phyloP scores from a whole-genome alignment of 2,329 filamentous ascomycete species.

The Akanthomyces uredinophilus region DNA sequence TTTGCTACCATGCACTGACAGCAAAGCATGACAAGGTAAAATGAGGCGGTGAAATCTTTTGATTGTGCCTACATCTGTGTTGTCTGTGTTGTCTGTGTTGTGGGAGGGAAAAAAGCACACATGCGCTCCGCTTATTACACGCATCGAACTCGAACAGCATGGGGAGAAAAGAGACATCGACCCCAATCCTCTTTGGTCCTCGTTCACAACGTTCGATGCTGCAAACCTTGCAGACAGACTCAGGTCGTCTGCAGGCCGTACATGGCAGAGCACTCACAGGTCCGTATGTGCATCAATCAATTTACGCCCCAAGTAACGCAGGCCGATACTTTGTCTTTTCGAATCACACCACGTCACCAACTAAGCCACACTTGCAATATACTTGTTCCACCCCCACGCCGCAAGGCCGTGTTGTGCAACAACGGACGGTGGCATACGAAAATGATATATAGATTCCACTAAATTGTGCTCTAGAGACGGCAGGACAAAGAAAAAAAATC shows the following conservation, averaged over 20 bases:
- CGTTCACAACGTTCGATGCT: neutral
- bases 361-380: neutral
- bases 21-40: neutral
- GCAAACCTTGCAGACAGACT: neutral
- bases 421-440: neutral
- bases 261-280: neutral
- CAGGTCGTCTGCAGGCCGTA: neutral
- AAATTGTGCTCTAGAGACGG: neutral
- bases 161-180: slow-evolving; percentile 7
- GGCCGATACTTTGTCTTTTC: neutral
- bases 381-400: neutral
- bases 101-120: neutral
- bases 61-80: neutral
- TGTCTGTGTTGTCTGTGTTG: neutral
- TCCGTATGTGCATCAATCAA: slow-evolving; percentile 1
- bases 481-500: neutral
- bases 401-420: neutral
- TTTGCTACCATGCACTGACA: neutral
- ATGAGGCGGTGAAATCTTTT: neutral
- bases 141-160: neutral
- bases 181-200: neutral
- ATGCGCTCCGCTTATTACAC: neutral
- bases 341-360: neutral
- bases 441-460: neutral
- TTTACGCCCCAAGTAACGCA: neutral